phyloP scores from a whole-genome alignment of 257 asterid species.

The Solanum lycopersicoides region DNA sequence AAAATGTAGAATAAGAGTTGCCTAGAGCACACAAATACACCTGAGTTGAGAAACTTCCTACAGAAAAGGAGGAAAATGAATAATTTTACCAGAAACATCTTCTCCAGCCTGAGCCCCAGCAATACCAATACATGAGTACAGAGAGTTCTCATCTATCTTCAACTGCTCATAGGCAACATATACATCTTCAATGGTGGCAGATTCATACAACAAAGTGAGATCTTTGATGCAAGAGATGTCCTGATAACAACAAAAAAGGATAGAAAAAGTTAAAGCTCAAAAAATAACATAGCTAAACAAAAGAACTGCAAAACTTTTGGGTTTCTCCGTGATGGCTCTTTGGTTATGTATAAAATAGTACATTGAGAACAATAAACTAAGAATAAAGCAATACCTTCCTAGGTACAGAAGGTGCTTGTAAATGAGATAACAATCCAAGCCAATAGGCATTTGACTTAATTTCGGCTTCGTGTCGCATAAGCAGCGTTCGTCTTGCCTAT shows the following conservation, averaged over 20 bases:
- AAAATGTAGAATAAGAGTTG: not conserved
- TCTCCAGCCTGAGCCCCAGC: slow-evolving; percentile 90
- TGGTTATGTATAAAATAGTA: not conserved
- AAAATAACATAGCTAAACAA: not conserved
- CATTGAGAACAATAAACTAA: not conserved
- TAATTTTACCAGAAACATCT: slow-evolving; percentile 43
- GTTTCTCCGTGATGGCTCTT: not conserved
- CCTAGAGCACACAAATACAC: not conserved
- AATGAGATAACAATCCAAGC: slow-evolving; percentile 94
- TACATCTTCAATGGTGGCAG: slow-evolving; percentile 72
- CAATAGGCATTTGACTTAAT: slow-evolving; percentile 94
- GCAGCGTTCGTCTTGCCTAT: slow-evolving; percentile 90
- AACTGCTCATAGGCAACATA: slow-evolving; percentile 77
- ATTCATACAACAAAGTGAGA: slow-evolving; percentile 64
- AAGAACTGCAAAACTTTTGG: not conserved
- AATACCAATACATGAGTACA: slow-evolving; percentile 89
- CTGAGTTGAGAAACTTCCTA: not conserved
- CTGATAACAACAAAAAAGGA: slow-evolving; percentile 27
- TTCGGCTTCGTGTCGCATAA: slow-evolving; percentile 99
- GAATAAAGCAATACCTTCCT: slow-evolving; percentile 50
- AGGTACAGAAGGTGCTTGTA: slow-evolving; percentile 85
- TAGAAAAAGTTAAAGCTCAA: not conserved
- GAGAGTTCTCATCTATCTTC: slow-evolving; percentile 73
- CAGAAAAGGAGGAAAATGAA: not conserved
- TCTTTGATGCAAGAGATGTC: slow-evolving; percentile 93